Evolutionary conservation across 768 basidiomycete genomes (phyloP).

Genomic region (Rhizopogon salebrosus): DNA sequence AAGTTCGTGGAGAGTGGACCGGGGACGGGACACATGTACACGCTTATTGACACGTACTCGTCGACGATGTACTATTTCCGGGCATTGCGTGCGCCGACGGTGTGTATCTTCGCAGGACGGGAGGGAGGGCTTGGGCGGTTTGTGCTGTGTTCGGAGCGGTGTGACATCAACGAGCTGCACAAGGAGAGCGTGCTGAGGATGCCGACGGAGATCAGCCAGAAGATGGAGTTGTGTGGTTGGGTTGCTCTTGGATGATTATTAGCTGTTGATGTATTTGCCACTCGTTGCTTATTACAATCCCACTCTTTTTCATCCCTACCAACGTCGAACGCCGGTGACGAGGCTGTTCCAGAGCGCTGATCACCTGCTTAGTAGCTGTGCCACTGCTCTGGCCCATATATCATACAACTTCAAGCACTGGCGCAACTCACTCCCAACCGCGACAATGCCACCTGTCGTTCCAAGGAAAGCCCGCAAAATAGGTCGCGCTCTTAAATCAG

Average conservation of each 20-base stretch:
- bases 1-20: conserved; percentile 1
- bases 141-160: conserved; percentile 18
- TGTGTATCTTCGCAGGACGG: conserved; percentile 15
- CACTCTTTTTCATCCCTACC: too few relatives aligned
- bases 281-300: too few relatives aligned
- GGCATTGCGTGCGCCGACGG: conserved; percentile 13
- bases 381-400: not conserved
- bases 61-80: conserved; percentile 14
- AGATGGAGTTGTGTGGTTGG: not conserved
- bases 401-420: not conserved
- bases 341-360: not conserved
- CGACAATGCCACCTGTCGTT: conserved; percentile 30
- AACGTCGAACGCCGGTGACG: too few relatives aligned
- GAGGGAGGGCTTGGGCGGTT: conserved; percentile 18
- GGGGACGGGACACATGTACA: conserved; percentile 5
- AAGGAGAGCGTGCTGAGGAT: conserved; percentile 17
- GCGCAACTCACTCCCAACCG: conserved; percentile 6
- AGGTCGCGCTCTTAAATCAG: conserved; percentile 54
- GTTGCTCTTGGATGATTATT: not conserved
- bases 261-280: too few relatives aligned
- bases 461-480: conserved; percentile 46
- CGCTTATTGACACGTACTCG: conserved; percentile 13
- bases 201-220: conserved; percentile 7
- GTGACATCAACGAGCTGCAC: conserved; percentile 9
- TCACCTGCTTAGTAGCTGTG: not conserved